These are phyloP conservation scores for Plasmodium gallinaceum DNA, from an alignment of 169 alveolate species.

Conservation along the genomic window DNA sequence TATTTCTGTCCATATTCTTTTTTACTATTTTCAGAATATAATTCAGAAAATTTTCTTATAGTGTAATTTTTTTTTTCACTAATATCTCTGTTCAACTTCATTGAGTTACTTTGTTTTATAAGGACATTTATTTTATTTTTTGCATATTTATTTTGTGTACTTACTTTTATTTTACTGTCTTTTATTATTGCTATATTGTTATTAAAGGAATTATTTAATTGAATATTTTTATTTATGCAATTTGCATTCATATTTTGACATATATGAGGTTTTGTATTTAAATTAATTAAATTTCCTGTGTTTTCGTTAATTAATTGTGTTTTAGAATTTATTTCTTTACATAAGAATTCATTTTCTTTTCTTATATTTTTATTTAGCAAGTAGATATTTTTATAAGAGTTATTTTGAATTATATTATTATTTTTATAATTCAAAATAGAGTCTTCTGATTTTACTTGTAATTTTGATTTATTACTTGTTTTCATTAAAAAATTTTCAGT, in stretches of 20 bases:
- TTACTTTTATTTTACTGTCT: background rate
- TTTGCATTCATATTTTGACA: background rate
- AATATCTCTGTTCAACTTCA: background rate
- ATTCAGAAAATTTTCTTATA: conserved; percentile 1
- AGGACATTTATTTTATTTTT: conserved; percentile 3
- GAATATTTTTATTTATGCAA: background rate
- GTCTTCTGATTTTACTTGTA: background rate
- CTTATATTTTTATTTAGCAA: conserved; percentile 15
- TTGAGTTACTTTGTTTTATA: background rate
- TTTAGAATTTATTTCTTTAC: conserved; percentile 1
- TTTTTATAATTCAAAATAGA: background rate
- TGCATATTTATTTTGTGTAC: conserved; percentile 1
- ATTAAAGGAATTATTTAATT: background rate
- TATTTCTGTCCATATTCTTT: background rate
- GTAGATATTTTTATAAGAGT: conserved; percentile 8
- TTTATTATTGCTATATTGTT: background rate
- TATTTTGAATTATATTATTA: background rate
- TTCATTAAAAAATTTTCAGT: background rate
- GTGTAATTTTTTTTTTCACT: background rate
- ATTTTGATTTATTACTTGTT: background rate
- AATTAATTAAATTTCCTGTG: conserved; percentile 13
- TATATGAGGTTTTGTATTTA: background rate
- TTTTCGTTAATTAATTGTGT: conserved; percentile 8
- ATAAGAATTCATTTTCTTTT: background rate
- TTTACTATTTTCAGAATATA: background rate